Conservation (phyloP, 2,329 filamentous ascomycete species). For the Colletotrichum phormii region DNA sequence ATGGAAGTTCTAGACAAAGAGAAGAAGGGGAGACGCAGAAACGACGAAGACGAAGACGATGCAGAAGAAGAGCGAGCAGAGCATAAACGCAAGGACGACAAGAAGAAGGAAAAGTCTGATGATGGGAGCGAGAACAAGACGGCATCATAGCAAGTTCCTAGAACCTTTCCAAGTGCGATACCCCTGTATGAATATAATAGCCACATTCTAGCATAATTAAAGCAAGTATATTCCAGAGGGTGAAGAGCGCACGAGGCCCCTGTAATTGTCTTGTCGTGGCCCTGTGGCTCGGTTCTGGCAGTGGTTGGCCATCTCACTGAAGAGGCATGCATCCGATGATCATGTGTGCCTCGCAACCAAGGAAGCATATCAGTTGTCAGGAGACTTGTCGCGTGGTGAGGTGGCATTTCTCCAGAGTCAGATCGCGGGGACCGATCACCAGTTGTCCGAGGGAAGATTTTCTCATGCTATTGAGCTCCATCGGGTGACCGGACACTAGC, state of each 20-base stretch:
- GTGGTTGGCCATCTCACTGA: background rate
- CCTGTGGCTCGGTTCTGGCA: background rate
- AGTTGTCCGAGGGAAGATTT: background rate
- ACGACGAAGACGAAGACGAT: conserved; percentile 53
- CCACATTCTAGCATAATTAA: background rate
- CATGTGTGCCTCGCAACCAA: too few species aligned
- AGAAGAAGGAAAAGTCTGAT: conserved; percentile 43
- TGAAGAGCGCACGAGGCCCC: background rate
- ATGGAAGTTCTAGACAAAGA: conserved; percentile 68
- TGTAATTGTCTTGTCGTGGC: background rate
- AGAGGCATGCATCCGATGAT: background rate
- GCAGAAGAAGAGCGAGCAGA: conserved; percentile 50
- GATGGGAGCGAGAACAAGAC: conserved; percentile 25
- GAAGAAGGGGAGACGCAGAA: conserved; percentile 51
- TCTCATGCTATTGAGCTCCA: background rate
- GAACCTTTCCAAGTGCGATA: background rate
- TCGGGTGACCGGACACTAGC: background rate
- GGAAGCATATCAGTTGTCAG: background rate
- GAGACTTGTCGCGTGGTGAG: background rate
- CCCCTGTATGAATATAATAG: conserved; percentile 2
- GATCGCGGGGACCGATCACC: background rate
- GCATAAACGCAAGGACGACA: conserved; percentile 46
- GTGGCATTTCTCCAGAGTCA: background rate
- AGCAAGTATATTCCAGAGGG: background rate
- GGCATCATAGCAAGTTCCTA: conserved; percentile 2